Conservation (phyloP, 306 rosid species). For the Vicia faba region DNA sequence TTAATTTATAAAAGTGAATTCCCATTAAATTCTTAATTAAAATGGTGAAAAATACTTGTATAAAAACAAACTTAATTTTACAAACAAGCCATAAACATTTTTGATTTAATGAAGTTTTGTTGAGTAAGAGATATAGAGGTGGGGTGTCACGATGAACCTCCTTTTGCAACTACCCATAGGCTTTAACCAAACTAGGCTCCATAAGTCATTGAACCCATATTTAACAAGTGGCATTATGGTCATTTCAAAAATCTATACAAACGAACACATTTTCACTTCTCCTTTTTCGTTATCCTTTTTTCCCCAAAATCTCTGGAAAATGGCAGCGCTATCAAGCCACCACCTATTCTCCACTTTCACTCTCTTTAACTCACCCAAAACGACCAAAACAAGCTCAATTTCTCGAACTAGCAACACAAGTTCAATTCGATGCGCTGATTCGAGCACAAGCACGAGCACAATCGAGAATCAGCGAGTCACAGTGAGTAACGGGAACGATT, state of each 20-base stretch:
- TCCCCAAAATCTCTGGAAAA: conserved; percentile 14
- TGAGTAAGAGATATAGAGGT: too few species aligned
- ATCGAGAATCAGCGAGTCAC: conserved; percentile 50
- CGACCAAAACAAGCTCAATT: conserved; percentile 1
- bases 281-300: conserved; percentile 38
- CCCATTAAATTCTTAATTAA: too few species aligned
- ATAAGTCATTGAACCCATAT: background rate
- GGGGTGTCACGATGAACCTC: too few species aligned
- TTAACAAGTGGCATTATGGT: conserved; percentile 25
- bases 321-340: conserved; percentile 42
- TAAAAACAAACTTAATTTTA: too few species aligned
- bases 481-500: conserved; percentile 63
- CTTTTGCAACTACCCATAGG: too few species aligned
- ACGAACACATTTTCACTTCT: background rate
- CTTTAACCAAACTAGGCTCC: too few species aligned
- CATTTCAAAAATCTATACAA: background rate
- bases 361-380: conserved; percentile 32
- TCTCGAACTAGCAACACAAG: conserved; percentile 4
- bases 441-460: conserved; percentile 24
- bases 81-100: too few species aligned
- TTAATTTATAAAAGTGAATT: too few species aligned
- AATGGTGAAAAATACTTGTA: too few species aligned
- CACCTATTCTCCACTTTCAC: conserved; percentile 30
- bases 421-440: conserved; percentile 52
- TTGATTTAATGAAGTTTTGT: too few species aligned